phyloP scores from a whole-genome alignment of 129 eudicot species.

The Daucus carota region DNA sequence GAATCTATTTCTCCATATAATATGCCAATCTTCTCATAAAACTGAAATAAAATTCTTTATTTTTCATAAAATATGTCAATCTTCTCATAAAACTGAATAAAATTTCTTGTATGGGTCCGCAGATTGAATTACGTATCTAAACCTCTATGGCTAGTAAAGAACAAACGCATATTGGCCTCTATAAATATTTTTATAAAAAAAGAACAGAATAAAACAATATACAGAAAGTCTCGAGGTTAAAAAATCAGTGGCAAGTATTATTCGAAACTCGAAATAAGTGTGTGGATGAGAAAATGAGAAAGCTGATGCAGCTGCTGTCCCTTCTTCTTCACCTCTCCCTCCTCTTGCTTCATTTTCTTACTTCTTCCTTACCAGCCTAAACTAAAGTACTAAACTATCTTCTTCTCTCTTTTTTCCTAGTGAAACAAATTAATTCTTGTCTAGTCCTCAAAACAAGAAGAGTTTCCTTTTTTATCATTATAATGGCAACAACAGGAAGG shows the following conservation, averaged over 20 bases:
- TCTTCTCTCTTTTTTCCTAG: not conserved
- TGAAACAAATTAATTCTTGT: slow-evolving; percentile 8
- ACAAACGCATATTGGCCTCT: not conserved
- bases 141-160: not conserved
- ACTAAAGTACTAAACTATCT: not conserved
- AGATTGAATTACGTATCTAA: not conserved
- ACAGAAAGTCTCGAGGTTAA: slow-evolving; percentile 1
- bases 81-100: too few species aligned
- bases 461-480: too few species aligned
- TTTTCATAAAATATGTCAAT: too few species aligned
- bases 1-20: too few species aligned
- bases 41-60: too few species aligned
- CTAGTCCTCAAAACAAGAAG: not conserved
- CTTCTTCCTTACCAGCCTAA: not conserved
- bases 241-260: slow-evolving; percentile 49
- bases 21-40: too few species aligned
- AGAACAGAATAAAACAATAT: not conserved
- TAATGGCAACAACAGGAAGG: slow-evolving; percentile 46
- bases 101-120: not conserved
- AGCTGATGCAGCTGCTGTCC: slow-evolving; percentile 15
- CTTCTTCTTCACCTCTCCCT: slow-evolving; percentile 11
- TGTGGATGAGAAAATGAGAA: slow-evolving; percentile 46
- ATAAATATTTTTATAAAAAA: not conserved
- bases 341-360: slow-evolving; percentile 1
- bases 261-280: slow-evolving; percentile 26